Base-by-base conservation (phyloP, 2,329 filamentous ascomycete species). In the Hymenoscyphus scutula region DNA sequence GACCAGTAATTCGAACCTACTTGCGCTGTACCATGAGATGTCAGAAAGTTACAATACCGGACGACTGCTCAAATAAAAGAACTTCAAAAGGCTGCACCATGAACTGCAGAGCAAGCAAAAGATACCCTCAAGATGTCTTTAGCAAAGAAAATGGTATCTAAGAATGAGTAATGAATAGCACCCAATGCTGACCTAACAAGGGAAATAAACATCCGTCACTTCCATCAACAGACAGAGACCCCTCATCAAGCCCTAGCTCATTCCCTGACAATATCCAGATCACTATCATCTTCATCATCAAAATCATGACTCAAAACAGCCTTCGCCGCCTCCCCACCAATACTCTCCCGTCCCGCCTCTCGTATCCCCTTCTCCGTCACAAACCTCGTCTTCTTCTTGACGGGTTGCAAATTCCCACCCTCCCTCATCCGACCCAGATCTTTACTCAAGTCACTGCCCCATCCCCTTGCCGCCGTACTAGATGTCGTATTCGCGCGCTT, bases 361-460 rank as follows among this genome's bases (percentile, higher is more conserved):
- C 86, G 84, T 65, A 93, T 92, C 0, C 90, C 90, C 73, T 88
- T 90, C 51, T 87, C 86, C 29, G 90, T 91, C 48, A 92, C 83
- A 72, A 93, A 92, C n/a, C 89, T 81, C 58, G 89, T 92, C 80
- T 91, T 91, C 77, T 91, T 89, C 68, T 84, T 80, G 34, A 85
- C 81, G 0, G 65, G 67, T 25, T 69, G 64, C 8, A 85, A 70
- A 67, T 78, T 82, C 73, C 86, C 83, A 1, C 85, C 85, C 3
- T 85, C 80, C 71, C 82, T 86, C 86, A 89, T 88, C 65, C 81
- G 79, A 3, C 81, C 74, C 29, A 89, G 77, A 74, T 88, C 87
- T 48, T 81, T 79, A 63, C 76, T 79, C 7, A 88, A 74, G 37
- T 74, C 76, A 8, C 78, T 77, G 51, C 86, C 86, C 86, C 86